These are phyloP conservation scores for Talaromyces islandicus DNA, from an alignment of 2,329 filamentous ascomycete species.

Conservation along the genomic window DNA sequence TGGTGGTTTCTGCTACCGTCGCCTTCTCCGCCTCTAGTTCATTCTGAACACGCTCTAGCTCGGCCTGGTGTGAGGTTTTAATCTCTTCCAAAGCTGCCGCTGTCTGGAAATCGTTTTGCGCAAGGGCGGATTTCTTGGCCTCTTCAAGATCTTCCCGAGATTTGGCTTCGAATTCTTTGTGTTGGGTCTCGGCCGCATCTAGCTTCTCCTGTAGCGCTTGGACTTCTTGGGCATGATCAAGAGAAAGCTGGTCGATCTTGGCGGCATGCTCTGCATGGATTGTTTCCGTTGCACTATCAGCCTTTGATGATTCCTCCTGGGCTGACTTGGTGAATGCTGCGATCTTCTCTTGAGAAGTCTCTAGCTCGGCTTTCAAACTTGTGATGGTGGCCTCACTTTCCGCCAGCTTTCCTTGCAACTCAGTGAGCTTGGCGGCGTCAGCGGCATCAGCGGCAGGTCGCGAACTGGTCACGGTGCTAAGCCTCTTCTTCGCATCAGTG, in stretches of 20 bases:
- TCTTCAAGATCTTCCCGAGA: slow-evolving; percentile 33
- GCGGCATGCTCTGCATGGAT: slow-evolving; percentile 26
- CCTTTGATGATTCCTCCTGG: slow-evolving; percentile 17
- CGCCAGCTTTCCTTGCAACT: slow-evolving; percentile 29
- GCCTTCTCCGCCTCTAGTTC: slow-evolving; percentile 29
- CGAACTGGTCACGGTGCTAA: slow-evolving; percentile 29
- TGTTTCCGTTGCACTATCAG: slow-evolving; percentile 18
- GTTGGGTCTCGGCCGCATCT: slow-evolving; percentile 30
- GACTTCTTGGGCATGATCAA: slow-evolving; percentile 27
- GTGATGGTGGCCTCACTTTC: slow-evolving; percentile 31
- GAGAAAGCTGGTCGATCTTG: slow-evolving; percentile 27
- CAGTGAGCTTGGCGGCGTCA: slow-evolving; percentile 27
- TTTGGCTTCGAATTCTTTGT: slow-evolving; percentile 31
- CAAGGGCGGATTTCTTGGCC: slow-evolving; percentile 29
- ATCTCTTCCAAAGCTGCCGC: slow-evolving; percentile 31
- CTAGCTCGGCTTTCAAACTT: slow-evolving; percentile 27
- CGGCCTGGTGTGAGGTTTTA: slow-evolving; percentile 29
- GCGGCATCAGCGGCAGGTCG: slow-evolving; percentile 20
- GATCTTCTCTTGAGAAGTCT: slow-evolving; percentile 30
- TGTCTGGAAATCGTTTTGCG: slow-evolving; percentile 30
- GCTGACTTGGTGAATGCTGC: slow-evolving; percentile 23
- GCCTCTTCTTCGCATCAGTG: slow-evolving; percentile 29
- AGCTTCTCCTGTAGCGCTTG: slow-evolving; percentile 26
- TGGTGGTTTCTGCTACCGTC: slow-evolving; percentile 21
- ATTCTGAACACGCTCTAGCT: slow-evolving; percentile 29